phyloP scores from a whole-genome alignment of 2,329 filamentous ascomycete genomes.

The Aureobasidium pullulans region DNA sequence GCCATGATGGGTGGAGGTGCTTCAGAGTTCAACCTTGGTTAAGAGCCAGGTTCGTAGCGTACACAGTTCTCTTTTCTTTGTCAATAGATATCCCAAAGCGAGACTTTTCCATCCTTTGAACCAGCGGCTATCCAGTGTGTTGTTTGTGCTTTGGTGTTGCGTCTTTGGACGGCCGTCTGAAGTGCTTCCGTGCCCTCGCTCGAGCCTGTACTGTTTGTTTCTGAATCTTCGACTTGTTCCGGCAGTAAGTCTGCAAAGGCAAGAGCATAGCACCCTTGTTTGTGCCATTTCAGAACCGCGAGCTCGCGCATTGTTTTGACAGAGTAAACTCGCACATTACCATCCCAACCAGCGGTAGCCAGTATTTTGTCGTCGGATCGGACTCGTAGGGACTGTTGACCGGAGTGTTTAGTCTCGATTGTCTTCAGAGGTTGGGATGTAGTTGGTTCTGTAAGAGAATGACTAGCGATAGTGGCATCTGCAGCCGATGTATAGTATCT shows the following conservation, averaged over 20 bases:
- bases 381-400: conserved; percentile 73
- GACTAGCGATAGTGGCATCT: conserved; percentile 70
- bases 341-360: conserved; percentile 90
- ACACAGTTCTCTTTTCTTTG: neutral
- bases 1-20: conserved; percentile 40
- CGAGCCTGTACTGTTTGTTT: neutral
- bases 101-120: conserved; percentile 91
- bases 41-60: conserved; percentile 7
- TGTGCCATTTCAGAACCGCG: conserved; percentile 91
- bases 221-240: neutral
- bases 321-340: conserved; percentile 72
- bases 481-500: conserved; percentile 75
- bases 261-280: conserved; percentile 74
- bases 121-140: conserved; percentile 88
- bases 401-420: conserved; percentile 73
- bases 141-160: conserved; percentile 55
- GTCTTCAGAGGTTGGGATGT: conserved; percentile 24
- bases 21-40: conserved; percentile 53
- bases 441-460: conserved; percentile 47
- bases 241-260: conserved; percentile 53
- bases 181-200: neutral
- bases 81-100: conserved; percentile 85
- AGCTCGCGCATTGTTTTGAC: conserved; percentile 74
- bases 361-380: conserved; percentile 77
- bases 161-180: conserved; percentile 40